phyloP scores from a whole-genome alignment of 2,329 filamentous ascomycete genomes.

The Aspergillus caelatus region DNA sequence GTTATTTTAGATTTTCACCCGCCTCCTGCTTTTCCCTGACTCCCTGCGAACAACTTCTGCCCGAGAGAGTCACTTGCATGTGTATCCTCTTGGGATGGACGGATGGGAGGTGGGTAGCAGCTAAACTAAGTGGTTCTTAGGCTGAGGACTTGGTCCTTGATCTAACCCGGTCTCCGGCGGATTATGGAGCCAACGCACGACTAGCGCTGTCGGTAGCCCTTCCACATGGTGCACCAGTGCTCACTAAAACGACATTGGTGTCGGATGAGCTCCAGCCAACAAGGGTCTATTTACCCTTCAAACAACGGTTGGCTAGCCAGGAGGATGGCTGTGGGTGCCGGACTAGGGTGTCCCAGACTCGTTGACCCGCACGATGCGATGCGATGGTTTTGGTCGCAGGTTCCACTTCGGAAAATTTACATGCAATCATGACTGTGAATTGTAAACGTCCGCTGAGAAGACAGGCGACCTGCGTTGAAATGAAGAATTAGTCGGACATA shows the following conservation, averaged over 20 bases:
- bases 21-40: neutral
- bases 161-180: slow-evolving; percentile 32
- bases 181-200: slow-evolving; percentile 29
- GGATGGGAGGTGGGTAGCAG: slow-evolving; percentile 29
- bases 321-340: slow-evolving; percentile 21
- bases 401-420: slow-evolving; percentile 32
- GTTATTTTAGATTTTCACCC: neutral
- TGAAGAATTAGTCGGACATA: slow-evolving; percentile 4
- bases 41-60: neutral
- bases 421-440: slow-evolving; percentile 13
- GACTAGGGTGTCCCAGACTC: slow-evolving; percentile 23
- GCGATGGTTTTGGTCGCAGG: slow-evolving; percentile 23
- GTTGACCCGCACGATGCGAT: slow-evolving; percentile 24
- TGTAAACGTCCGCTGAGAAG: slow-evolving; percentile 6
- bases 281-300: slow-evolving; percentile 24
- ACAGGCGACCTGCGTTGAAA: neutral
- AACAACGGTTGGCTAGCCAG: slow-evolving; percentile 25
- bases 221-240: slow-evolving; percentile 27
- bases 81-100: slow-evolving; percentile 19
- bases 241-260: slow-evolving; percentile 15
- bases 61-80: slow-evolving; percentile 7
- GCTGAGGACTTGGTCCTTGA: slow-evolving; percentile 21
- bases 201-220: slow-evolving; percentile 27
- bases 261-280: slow-evolving; percentile 19
- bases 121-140: slow-evolving; percentile 27